Evolutionary conservation across 2,329 filamentous ascomycete species (phyloP).

Genomic region (Seiridium unicorne): DNA sequence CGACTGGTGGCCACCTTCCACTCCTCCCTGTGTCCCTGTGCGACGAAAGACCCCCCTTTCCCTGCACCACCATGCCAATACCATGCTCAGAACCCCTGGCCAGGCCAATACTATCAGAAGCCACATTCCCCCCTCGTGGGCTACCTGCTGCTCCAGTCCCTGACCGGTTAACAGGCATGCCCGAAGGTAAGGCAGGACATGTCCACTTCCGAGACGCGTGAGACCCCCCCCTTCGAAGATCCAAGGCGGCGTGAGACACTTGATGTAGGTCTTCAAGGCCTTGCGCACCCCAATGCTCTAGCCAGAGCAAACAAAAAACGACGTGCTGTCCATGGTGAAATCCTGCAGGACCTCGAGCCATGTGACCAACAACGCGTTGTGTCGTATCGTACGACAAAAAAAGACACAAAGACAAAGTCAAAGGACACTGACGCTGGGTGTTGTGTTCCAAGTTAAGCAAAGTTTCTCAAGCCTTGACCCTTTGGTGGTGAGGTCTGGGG

Average conservation of each 20-base stretch:
- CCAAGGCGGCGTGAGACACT: background rate
- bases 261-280: background rate
- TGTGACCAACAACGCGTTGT: too few relatives aligned
- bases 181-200: background rate
- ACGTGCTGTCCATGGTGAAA: too few relatives aligned
- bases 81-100: background rate
- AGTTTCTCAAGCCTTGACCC: background rate
- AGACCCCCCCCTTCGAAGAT: background rate
- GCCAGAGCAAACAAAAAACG: too few relatives aligned
- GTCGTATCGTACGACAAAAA: too few relatives aligned
- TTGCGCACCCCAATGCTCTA: too few relatives aligned
- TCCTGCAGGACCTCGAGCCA: too few relatives aligned
- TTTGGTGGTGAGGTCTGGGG: background rate
- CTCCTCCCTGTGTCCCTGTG: background rate
- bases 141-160: background rate
- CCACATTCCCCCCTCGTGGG: background rate
- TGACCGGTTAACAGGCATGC: background rate
- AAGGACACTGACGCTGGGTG: background rate
- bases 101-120: background rate
- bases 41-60: background rate
- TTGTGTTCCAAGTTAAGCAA: background rate
- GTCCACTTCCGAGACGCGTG: background rate
- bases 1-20: too few relatives aligned
- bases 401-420: background rate
- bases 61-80: background rate